phyloP scores from a whole-genome alignment of 129 eudicot species.

The Chrysanthemum makinoi region DNA sequence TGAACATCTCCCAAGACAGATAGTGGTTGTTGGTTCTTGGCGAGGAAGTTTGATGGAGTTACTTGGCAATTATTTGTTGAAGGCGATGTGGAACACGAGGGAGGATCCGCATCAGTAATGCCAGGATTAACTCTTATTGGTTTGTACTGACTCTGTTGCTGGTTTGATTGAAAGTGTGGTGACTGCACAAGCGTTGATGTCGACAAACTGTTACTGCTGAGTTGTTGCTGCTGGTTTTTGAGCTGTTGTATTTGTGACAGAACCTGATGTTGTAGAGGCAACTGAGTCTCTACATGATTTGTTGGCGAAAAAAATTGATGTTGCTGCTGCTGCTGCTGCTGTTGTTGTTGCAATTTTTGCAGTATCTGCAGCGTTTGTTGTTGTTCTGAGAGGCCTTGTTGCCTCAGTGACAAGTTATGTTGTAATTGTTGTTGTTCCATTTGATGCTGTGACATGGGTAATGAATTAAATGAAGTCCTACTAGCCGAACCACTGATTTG shows the following conservation, averaged over 20 bases:
- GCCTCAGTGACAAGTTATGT: slow-evolving; percentile 46
- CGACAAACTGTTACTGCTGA: slow-evolving; percentile 44
- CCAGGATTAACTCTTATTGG: slow-evolving; percentile 50
- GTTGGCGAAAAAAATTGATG: slow-evolving; percentile 36
- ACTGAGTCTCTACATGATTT: slow-evolving; percentile 50
- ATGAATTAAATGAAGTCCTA: slow-evolving; percentile 35
- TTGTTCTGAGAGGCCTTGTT: slow-evolving; percentile 57
- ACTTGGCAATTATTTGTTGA: slow-evolving; percentile 65
- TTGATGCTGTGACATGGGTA: slow-evolving; percentile 53
- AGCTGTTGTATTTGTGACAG: slow-evolving; percentile 36
- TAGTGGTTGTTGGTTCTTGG: slow-evolving; percentile 47
- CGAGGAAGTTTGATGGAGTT: slow-evolving; percentile 44
- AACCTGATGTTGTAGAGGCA: slow-evolving; percentile 43
- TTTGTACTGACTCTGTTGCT: slow-evolving; percentile 56
- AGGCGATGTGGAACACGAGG: slow-evolving; percentile 92
- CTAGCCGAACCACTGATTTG: slow-evolving; percentile 33
- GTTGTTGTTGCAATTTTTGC: slow-evolving; percentile 63
- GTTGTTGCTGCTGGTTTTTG: slow-evolving; percentile 48
- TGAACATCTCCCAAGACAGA: slow-evolving; percentile 42
- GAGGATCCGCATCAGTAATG: slow-evolving; percentile 58
- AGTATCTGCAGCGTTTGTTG: slow-evolving; percentile 62
- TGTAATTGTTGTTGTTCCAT: slow-evolving; percentile 62
- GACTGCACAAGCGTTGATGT: slow-evolving; percentile 53
- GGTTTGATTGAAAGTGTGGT: slow-evolving; percentile 48
- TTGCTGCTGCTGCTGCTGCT: slow-evolving; percentile 39